Base-by-base conservation (phyloP, 2,329 filamentous ascomycete species). In the Neofusicoccum cordaticola region DNA sequence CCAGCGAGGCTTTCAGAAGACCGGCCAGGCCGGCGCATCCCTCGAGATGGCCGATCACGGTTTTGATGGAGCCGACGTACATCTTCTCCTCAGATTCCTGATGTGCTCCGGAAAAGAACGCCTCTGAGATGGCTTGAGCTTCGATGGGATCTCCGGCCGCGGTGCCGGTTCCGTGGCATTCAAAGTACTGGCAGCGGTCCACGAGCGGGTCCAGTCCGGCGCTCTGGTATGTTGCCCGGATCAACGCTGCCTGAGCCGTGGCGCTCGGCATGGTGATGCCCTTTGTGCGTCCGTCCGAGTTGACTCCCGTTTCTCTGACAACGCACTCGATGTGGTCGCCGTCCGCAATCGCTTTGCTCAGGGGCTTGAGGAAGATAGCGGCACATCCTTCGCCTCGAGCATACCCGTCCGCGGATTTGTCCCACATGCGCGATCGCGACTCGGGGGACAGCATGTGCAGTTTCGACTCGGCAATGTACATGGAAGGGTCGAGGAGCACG, bases 341-440 rank as follows among this genome's bases (percentile, higher is more conserved):
- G 67, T 80, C 76, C 0, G 67, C 71, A 11, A 86, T 57, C 0
- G 85, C 85, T 2, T 76, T 71, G 3, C 69, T 72, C 0, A 86
- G 67, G 1, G 72, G 76, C 69, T 86, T 86, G 0, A 87, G 67
- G 1, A 86, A 71, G 0, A 86, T 66, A 1, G 75, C 72, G 0
- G 78, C 78, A 19, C 84, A 72, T 0, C 83, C 83, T 64, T 86
- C 84, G 3, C 65, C 65, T 31, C 65, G 44, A 6, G 62, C 65
- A 45, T 66, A 66, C 2, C 65, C 65, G 27, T 66, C 31, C 1
- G 65, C 65, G 2, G 13, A 31, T 2, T 19, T 22, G 34, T 73
- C 71, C 68, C 68, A 74, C 65, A 70, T 72, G 17, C 56, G 51
- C 15, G 34, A 75, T n/a, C 67, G 68, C 2, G 76, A 75, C 15